Conservation (phyloP, 1,284 basidiomycete genomes). For the Trichosporon sp. region DNA sequence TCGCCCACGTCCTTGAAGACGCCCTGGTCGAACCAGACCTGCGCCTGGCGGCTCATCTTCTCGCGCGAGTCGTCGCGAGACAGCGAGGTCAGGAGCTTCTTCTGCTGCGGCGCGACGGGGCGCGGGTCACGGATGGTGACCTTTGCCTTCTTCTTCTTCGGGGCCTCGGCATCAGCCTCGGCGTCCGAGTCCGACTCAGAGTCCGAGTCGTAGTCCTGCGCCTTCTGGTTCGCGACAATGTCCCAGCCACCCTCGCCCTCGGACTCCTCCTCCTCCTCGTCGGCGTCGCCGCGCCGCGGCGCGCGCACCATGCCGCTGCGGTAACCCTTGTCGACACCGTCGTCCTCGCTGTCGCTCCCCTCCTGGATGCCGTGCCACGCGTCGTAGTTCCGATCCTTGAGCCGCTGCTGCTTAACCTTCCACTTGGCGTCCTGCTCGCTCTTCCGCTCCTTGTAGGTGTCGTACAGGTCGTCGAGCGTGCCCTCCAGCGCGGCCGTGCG, state of each 20-base stretch:
- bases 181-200: constrained; percentile 40
- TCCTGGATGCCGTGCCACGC: constrained; percentile 71
- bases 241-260: constrained; percentile 69
- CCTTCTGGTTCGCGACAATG: constrained; percentile 61
- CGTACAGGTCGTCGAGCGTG: constrained; percentile 83
- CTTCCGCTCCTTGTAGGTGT: constrained; percentile 76
- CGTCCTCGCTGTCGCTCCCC: constrained; percentile 41
- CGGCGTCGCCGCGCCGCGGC: constrained; percentile 38
- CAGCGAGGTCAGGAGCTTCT: constrained; percentile 42
- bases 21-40: constrained; percentile 93
- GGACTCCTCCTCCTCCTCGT: constrained; percentile 57
- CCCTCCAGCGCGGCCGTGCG: constrained; percentile 68
- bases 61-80: constrained; percentile 38
- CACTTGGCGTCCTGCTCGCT: constrained; percentile 84
- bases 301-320: constrained; percentile 27
- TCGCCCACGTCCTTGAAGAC: constrained; percentile 75
- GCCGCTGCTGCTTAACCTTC: constrained; percentile 76
- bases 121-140: constrained; percentile 11
- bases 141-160: constrained; percentile 18
- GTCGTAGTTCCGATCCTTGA: constrained; percentile 63
- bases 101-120: constrained; percentile 41
- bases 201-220: constrained; percentile 54
- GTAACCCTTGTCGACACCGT: constrained; percentile 46
- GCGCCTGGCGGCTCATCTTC: constrained; percentile 54
- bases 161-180: constrained; percentile 22